These are phyloP conservation scores for Euphorbia neoarborescens DNA, from an alignment of 441 rosid species.

Conservation along the genomic window DNA sequence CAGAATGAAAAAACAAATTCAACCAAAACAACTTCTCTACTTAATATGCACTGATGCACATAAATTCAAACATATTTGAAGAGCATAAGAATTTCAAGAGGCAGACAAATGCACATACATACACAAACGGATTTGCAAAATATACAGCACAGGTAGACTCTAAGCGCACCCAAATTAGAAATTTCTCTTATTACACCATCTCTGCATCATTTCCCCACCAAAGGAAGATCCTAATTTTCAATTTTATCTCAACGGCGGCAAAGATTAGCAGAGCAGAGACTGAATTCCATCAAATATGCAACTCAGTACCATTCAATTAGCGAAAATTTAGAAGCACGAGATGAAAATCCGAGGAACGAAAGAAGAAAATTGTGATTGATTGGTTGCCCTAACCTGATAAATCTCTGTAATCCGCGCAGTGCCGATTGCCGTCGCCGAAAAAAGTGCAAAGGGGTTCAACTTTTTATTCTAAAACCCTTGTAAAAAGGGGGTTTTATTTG, in stretches of 20 bases:
- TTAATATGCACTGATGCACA: neutral
- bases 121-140: too few species aligned
- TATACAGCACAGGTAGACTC: too few species aligned
- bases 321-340: neutral
- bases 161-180: too few species aligned
- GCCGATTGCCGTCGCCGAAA: neutral
- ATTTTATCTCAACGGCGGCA: neutral
- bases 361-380: neutral
- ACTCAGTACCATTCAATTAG: neutral
- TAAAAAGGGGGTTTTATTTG: neutral
- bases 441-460: neutral
- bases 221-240: neutral
- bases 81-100: neutral
- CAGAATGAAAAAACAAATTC: neutral
- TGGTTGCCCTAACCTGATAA: neutral
- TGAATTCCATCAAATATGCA: neutral
- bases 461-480: constrained; percentile 1
- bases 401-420: neutral
- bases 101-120: neutral
- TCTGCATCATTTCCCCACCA: neutral
- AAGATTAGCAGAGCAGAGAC: neutral
- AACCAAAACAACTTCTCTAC: neutral
- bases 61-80: neutral
- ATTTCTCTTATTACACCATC: too few species aligned
- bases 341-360: neutral